Evolutionary conservation across 1,284 basidiomycete species (phyloP).

Genomic region (Takashimella koratensis): DNA sequence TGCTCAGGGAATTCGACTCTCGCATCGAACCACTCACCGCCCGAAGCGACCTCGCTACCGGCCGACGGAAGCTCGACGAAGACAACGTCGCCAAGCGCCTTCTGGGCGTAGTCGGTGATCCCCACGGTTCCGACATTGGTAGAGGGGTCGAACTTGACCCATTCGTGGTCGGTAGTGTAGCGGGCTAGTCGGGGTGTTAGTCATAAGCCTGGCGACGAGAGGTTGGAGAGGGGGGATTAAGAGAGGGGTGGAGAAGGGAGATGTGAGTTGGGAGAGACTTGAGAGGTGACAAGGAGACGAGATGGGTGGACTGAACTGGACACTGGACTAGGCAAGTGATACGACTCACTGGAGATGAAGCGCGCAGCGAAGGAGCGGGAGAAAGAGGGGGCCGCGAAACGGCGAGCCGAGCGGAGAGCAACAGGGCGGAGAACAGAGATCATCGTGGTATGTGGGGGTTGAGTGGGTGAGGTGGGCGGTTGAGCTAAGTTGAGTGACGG

Average conservation of each 20-base stretch:
- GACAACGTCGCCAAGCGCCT: constrained; percentile 91
- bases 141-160: constrained; percentile 72
- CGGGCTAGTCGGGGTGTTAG: constrained; percentile 54
- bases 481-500: background rate
- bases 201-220: constrained; percentile 3
- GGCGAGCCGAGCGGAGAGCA: constrained; percentile 14
- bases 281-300: background rate
- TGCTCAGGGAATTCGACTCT: background rate
- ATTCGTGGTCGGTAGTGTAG: constrained; percentile 90
- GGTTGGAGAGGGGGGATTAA: background rate
- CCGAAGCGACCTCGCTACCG: constrained; percentile 67
- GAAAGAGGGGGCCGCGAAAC: constrained; percentile 2
- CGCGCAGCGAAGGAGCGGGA: constrained; percentile 22
- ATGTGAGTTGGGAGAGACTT: background rate
- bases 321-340: constrained; percentile 1
- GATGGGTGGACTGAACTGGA: background rate
- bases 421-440: constrained; percentile 2
- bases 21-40: constrained; percentile 58
- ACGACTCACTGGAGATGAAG: constrained; percentile 26
- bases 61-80: constrained; percentile 85
- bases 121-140: constrained; percentile 78
- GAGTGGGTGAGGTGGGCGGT: background rate
- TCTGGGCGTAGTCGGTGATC: constrained; percentile 93
- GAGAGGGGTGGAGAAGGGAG: background rate
- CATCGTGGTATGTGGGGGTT: background rate